Percentiles rank a stretch among this genome's conserved stretches.
These are phyloP conservation scores for Phytopythium oedochilum DNA, from an alignment of 352 stramenopile genomes.

Conservation along the genomic window DNA sequence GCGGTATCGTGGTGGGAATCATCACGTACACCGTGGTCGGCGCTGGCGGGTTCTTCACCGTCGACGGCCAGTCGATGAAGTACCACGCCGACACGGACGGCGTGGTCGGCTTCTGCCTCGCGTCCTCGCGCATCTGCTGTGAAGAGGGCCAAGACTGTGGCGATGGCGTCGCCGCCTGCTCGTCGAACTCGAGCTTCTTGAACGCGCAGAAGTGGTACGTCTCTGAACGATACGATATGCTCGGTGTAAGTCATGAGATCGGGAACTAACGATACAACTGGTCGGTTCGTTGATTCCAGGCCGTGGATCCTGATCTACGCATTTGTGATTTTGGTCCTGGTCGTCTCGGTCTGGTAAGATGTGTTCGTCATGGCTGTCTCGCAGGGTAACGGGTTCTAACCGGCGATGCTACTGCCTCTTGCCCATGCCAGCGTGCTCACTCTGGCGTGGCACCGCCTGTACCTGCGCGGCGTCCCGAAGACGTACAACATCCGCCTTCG, in stretches of 20 bases:
- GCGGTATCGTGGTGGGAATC: slow-evolving; percentile 73
- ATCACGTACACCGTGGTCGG: slow-evolving; percentile 66
- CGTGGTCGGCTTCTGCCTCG: slow-evolving; percentile 80
- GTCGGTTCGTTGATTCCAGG: slow-evolving; percentile 8
- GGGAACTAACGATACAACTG: slow-evolving; percentile 10
- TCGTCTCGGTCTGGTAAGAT: slow-evolving; percentile 71
- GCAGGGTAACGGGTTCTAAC: no score
- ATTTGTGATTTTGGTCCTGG: slow-evolving; percentile 80
- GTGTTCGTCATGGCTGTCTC: no score
- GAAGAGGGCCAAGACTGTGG: slow-evolving; percentile 31
- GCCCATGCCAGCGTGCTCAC: slow-evolving; percentile 54
- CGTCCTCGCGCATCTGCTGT: slow-evolving; percentile 79
- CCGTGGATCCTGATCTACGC: slow-evolving; percentile 87
- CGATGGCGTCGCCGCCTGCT: slow-evolving; percentile 32
- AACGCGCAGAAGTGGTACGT: slow-evolving; percentile 73
- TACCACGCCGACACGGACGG: slow-evolving; percentile 56
- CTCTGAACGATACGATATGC: not conserved
- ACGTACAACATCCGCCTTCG: slow-evolving; percentile 88
- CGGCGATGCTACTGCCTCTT: not conserved
- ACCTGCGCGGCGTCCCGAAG: slow-evolving; percentile 79
- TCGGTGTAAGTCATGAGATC: not conserved
- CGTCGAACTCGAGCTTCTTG: slow-evolving; percentile 53
- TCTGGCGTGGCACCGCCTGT: slow-evolving; percentile 79
- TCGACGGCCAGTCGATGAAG: slow-evolving; percentile 80
- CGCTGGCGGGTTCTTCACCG: slow-evolving; percentile 81